Evolutionary conservation across 176 grass and related monocot genomes (phyloP), one percentile per base, ranked within the genome.

Genomic region (Cenchrus purpureus): DNA sequence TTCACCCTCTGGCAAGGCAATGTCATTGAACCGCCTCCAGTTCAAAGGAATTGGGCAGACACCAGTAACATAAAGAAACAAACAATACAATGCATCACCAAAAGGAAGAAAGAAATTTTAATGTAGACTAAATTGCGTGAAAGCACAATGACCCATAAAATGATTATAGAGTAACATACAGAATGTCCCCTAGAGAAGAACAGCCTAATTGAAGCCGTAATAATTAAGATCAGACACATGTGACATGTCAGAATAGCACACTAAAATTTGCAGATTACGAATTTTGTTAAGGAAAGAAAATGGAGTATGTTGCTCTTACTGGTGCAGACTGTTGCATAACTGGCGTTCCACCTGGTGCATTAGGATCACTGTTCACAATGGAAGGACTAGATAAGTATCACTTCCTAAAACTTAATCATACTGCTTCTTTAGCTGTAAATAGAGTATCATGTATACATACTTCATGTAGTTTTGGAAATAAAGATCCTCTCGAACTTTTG

Each of bases 381-480:
- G 82, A 70, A 86, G 53, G 77, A 80, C 5, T 12, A 70, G 20
- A 76, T 85, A 55, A 86, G 74, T 68, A 86, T 29, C 22, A 65
- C 22, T 42, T 81, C 50, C 16, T 69, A 59, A 63, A 63, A 63
- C 53, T 71, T 32, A 55, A 70, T n/a, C 12, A 49, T 53, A 85
- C 1, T 50, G 61, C 68, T 72, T 72, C 10, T 69, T 28, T 70
- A 79, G 51, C 28, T 79, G 37, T 62, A 79, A 68, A 76, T 20
- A 57, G 58, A 91, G 65, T 50, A 70, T 37, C 61, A 46, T 6
- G 54, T 55, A 31, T 37, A 82, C 93, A 84, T 94, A 96, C 97
- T 92, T 99, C 92, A 99, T 99, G 63, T 97, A 99, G 82, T 99
- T 99, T 84, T 97, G 88, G 77, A 89, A 94, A 86, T 97, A 99